Evolutionary conservation across 192 early-diverging fungal species (phyloP), one percentile per base, ranked within the genome.

Genomic region (Linnemannia schmuckeri): DNA sequence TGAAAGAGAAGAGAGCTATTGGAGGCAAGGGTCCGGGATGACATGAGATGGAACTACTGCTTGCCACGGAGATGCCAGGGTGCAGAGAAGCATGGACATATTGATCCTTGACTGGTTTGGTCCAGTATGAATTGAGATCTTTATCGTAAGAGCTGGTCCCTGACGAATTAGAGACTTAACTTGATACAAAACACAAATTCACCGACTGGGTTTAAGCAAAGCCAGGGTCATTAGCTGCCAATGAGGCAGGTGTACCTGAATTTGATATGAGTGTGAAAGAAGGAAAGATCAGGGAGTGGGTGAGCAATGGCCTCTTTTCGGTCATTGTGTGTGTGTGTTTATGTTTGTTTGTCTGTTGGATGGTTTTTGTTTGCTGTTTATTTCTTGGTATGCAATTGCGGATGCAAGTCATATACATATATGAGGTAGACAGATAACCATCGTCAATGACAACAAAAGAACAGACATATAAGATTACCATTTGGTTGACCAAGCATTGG

Each of bases 1-100:
- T n/a, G 27, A 33, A 10, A 33, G 12, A 66, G 61, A 66, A 15
- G 61, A 66, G 30, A 66, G 30, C 44, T 6, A 72, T 44, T 75
- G 68, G 47, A 75, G 73, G 38, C 40, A 75, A 55, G 66, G 80
- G 72, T 61, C 73, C 66, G 27, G 66, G 54, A 37, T 46, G 80
- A 81, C 49, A 81, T 75, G 80, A 70, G 75, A 42, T 81, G 66
- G 80, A 81, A 81, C 54, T 38, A 74, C 6, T 20, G 24, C 63
- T 66, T 57, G 55, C 81, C 70, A 82, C 75, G 27, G 9, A 74
- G 61, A 33, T 66, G 27, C 27, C 61, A 30, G 61, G 12, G 1
- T 66, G 30, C 3, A 33, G 61, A 30, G 12, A 66, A 33, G 30
- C 61, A 66, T 57, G 55, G 55, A 57, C 55, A 30, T 61, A 6